Percentiles rank a stretch among this genome's conserved stretches.
Evolutionary conservation across 2,329 filamentous ascomycete genomes (phyloP).

Genomic region (Fusarium sp.): DNA sequence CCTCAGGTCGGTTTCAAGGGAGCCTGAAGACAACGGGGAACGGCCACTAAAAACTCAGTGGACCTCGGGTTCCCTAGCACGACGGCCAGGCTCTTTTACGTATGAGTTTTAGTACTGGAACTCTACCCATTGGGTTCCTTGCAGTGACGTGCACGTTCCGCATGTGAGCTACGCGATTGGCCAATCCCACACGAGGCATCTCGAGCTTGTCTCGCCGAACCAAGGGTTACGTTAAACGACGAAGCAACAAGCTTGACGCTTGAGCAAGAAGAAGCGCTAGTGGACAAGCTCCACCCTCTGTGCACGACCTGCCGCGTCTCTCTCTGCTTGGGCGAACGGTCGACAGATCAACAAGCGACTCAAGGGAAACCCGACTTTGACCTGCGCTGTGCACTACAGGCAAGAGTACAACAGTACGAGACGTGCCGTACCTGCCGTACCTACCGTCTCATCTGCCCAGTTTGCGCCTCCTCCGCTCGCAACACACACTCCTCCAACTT

Average conservation of each 20-base stretch:
- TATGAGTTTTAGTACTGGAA: not conserved
- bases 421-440: slow-evolving; percentile 13
- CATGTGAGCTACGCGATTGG: slow-evolving; percentile 21
- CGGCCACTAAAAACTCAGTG: slow-evolving; percentile 31
- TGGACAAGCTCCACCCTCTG: not conserved
- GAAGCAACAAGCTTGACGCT: not conserved
- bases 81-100: not conserved
- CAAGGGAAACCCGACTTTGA: slow-evolving; percentile 6
- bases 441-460: slow-evolving; percentile 19
- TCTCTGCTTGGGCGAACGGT: not conserved
- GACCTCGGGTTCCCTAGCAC: not conserved
- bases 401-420: slow-evolving; percentile 5
- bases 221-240: not conserved
- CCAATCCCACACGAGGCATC: slow-evolving; percentile 21
- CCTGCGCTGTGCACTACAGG: not conserved
- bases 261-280: not conserved
- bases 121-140: slow-evolving; percentile 20
- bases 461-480: slow-evolving; percentile 13
- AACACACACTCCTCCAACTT: slow-evolving; percentile 25
- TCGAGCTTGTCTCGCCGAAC: slow-evolving; percentile 24
- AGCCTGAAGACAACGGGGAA: not conserved
- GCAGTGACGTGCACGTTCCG: slow-evolving; percentile 37
- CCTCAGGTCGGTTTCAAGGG: not conserved
- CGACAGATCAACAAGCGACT: slow-evolving; percentile 6
- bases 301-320: slow-evolving; percentile 5